A percentile compares a stretch with the other conserved stretches of the same genome.
Conservation (phyloP, 441 rosid species). For the Aleurites moluccanus region DNA sequence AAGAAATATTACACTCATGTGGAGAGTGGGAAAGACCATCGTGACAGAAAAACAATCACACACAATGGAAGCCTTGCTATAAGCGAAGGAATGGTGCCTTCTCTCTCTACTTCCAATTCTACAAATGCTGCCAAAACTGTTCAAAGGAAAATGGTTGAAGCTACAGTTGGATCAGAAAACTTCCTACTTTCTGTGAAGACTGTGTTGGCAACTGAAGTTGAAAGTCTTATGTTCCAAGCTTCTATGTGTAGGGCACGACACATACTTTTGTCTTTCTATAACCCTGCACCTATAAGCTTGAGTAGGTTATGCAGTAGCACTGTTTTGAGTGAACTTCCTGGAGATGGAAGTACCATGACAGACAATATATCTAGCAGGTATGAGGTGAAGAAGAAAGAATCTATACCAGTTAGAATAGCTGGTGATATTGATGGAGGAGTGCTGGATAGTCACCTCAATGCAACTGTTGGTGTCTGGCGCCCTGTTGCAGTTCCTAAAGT, state of each 20-base stretch:
- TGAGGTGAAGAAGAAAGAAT: conserved; percentile 86
- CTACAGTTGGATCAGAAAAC: conserved; percentile 53
- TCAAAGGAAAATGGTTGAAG: conserved; percentile 53
- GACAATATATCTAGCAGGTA: conserved; percentile 78
- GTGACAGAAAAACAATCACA: conserved; percentile 42
- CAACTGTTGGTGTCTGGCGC: conserved; percentile 99
- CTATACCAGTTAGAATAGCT: conserved; percentile 90
- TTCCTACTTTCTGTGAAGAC: conserved; percentile 64
- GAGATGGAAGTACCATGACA: conserved; percentile 78
- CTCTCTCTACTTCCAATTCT: conserved; percentile 59
- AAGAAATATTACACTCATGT: conserved; percentile 74
- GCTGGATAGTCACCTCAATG: conserved; percentile 75
- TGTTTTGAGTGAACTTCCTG: conserved; percentile 66
- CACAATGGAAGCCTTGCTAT: conserved; percentile 44
- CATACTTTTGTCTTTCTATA: conserved; percentile 53
- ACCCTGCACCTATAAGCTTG: conserved; percentile 46
- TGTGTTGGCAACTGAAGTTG: conserved; percentile 81
- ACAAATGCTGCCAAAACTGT: conserved; percentile 51
- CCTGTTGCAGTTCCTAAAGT: conserved; percentile 86
- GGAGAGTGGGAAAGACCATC: conserved; percentile 56
- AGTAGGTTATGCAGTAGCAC: conserved; percentile 64
- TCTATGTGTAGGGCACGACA: conserved; percentile 93
- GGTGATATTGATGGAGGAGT: conserved; percentile 90
- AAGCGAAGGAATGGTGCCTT: conserved; percentile 48
- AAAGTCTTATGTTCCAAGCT: conserved; percentile 90